Conservation (phyloP, 2,329 filamentous ascomycete genomes). For the Hymenoscyphus infarciens region DNA sequence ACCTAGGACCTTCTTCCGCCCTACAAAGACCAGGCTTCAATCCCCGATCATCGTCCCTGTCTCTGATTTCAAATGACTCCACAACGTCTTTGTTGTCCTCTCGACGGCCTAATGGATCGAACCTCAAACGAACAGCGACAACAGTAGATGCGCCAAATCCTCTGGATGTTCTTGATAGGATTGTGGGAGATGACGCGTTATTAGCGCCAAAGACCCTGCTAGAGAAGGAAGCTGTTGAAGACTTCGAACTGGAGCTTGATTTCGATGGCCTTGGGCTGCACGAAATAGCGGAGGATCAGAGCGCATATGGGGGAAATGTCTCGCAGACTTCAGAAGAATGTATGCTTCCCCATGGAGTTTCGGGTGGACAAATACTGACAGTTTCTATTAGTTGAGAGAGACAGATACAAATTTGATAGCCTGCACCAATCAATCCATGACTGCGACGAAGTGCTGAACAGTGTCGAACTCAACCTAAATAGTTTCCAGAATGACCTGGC, state of each 20-base stretch:
- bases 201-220: conserved; percentile 10
- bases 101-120: conserved; percentile 63
- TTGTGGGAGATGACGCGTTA: conserved; percentile 27
- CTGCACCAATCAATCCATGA: conserved; percentile 84
- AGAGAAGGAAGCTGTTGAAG: conserved; percentile 38
- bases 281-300: conserved; percentile 41
- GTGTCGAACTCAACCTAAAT: conserved; percentile 86
- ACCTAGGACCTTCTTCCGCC: conserved; percentile 64
- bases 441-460: conserved; percentile 89
- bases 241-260: conserved; percentile 65
- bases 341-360: conserved; percentile 43
- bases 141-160: conserved; percentile 61
- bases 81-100: conserved; percentile 69
- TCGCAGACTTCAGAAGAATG: conserved; percentile 69
- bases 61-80: conserved; percentile 74
- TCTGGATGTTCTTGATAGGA: conserved; percentile 59
- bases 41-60: conserved; percentile 73
- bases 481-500: conserved; percentile 93
- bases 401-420: conserved; percentile 83
- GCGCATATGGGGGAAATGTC: conserved; percentile 20
- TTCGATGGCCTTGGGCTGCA: conserved; percentile 75
- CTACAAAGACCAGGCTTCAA: conserved; percentile 65
- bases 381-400: conserved; percentile 60
- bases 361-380: conserved; percentile 16
- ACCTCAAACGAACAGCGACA: conserved; percentile 56